These are phyloP conservation scores for Periglandula ipomoeae DNA, from an alignment of 2,329 filamentous ascomycete species.

Conservation along the genomic window DNA sequence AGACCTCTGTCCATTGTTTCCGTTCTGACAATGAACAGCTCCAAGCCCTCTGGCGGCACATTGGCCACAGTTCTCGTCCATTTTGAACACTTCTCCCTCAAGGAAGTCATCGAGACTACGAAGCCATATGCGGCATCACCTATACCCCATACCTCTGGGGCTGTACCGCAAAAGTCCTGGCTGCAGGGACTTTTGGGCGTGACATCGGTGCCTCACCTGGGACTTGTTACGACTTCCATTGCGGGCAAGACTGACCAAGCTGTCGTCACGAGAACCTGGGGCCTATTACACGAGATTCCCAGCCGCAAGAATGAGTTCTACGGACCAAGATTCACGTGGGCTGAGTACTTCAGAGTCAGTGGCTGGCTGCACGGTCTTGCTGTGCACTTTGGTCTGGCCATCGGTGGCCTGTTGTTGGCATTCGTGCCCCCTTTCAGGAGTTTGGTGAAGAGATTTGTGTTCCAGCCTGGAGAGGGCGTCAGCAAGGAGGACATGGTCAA, in stretches of 20 bases:
- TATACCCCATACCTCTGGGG: conserved; percentile 32
- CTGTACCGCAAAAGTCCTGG: conserved; percentile 21
- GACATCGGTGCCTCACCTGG: conserved; percentile 39
- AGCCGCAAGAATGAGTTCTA: conserved; percentile 40
- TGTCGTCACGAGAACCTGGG: conserved; percentile 54
- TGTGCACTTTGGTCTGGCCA: conserved; percentile 38
- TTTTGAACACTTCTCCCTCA: conserved; percentile 42
- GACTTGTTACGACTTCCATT: conserved; percentile 45
- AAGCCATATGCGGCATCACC: conserved; percentile 51
- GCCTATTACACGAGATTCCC: conserved; percentile 40
- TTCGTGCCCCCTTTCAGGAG: conserved; percentile 36
- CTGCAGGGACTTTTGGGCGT: conserved; percentile 41
- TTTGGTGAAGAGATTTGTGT: conserved; percentile 34
- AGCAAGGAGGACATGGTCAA: conserved; percentile 42
- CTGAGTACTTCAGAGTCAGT: conserved; percentile 42
- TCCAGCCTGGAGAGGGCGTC: conserved; percentile 47
- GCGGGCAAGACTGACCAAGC: conserved; percentile 40
- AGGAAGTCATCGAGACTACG: conserved; percentile 35
- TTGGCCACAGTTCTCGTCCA: conserved; percentile 56
- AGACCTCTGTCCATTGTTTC: neutral
- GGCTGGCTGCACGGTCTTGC: conserved; percentile 41
- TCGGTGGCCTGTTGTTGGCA: conserved; percentile 35
- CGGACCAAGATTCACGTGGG: conserved; percentile 51
- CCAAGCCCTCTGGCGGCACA: conserved; percentile 53
- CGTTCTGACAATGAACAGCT: conserved; percentile 9